Base-by-base conservation (phyloP, 805 yeast species). In the Suhomyces tanzawaensis region DNA sequence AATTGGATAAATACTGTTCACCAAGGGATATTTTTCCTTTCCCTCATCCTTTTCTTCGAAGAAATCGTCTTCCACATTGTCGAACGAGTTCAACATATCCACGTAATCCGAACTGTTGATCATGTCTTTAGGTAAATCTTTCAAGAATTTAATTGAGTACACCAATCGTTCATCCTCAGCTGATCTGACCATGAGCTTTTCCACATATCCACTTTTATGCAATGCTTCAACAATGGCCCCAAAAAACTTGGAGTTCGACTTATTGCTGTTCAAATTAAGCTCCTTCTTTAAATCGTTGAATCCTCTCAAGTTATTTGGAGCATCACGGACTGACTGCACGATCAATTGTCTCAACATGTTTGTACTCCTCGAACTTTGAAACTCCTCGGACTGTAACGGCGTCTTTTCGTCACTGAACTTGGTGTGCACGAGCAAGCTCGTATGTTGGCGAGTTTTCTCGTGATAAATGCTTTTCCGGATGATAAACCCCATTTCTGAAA, bases 231-330 rank as follows among this genome's bases (percentile, higher is more conserved):
- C 66, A 2, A 74, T 67, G 3, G 76, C 64, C 22, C 74, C 65
- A 50, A 76, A 79, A 17, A 77, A 68, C 39, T 72, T 72, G 11
- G 74, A 57, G 3, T 60, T 48, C 4, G 65, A 61, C 29, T 48
- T 46, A 6, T 61, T 65, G 19, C 66, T 62, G 39, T 70, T 77
- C 47, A 79, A 66, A 29, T 72, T 71, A 29, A 82, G 51, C 50
- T 82, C 87, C 23, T 74, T 63, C 47, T 77, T 77, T 46, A 84
- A 62, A 57, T 83, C 90, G 21, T 68, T 57, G 13, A 79, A 72
- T 21, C 81, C 77, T 36, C 90, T 69, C 8, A 82, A 67, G 4
- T 75, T 73, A 48, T 76, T 73, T 28, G 83, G 83, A 0, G 85
- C 84, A 4, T 62, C 60, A 45, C 78, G 77, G 7, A 81, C 63